phyloP scores from a whole-genome alignment of 768 basidiomycete genomes.

The Sistotremastrum suecicum region DNA sequence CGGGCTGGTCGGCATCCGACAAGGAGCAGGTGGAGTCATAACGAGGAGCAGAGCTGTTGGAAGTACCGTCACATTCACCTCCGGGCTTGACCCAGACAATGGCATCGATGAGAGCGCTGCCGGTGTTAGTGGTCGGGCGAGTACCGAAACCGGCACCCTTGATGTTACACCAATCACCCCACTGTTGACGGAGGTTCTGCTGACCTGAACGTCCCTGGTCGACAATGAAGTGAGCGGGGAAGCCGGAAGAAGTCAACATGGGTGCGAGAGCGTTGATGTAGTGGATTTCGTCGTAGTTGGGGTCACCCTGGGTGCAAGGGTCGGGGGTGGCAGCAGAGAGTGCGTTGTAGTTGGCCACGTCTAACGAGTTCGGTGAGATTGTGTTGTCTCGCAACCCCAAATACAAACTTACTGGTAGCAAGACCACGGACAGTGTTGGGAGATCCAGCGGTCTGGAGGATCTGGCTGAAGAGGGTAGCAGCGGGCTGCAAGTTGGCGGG shows the following conservation, averaged over 20 bases:
- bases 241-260: slow-evolving; percentile 26
- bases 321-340: slow-evolving; percentile 35
- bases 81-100: slow-evolving; percentile 59
- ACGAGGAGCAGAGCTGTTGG: slow-evolving; percentile 36
- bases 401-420: slow-evolving; percentile 38
- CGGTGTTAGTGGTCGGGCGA: slow-evolving; percentile 42
- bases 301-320: slow-evolving; percentile 44
- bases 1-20: slow-evolving; percentile 39
- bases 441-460: slow-evolving; percentile 36
- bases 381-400: slow-evolving; percentile 14
- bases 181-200: slow-evolving; percentile 42
- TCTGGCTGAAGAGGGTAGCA: slow-evolving; percentile 35
- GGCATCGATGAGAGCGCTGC: slow-evolving; percentile 38
- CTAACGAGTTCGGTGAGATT: background rate
- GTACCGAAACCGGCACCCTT: slow-evolving; percentile 48
- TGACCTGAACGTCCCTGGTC: slow-evolving; percentile 53
- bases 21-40: slow-evolving; percentile 35
- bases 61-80: slow-evolving; percentile 53
- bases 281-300: slow-evolving; percentile 47
- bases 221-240: slow-evolving; percentile 50
- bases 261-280: slow-evolving; percentile 46
- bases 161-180: slow-evolving; percentile 64
- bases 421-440: slow-evolving; percentile 48
- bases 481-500: slow-evolving; percentile 47
- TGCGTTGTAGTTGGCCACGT: slow-evolving; percentile 22